Evolutionary conservation across 2,329 filamentous ascomycete species (phyloP), one percentile per base, ranked within the genome.

Genomic region (Claviceps quebecensis): DNA sequence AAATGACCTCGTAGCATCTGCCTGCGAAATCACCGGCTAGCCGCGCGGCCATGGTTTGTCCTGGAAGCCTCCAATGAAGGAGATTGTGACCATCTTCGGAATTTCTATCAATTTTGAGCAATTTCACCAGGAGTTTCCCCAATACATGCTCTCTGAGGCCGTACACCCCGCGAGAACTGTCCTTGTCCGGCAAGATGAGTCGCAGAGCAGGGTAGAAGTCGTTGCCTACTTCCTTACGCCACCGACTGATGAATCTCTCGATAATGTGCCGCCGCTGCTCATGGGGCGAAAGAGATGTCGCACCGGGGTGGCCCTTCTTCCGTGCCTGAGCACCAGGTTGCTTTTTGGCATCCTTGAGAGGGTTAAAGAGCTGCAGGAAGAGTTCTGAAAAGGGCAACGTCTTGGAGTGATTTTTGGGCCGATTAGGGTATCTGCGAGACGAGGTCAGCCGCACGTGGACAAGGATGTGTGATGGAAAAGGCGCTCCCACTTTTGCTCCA

Each of bases 121-220:
- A 77, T 63, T 89, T 91, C 53, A 96, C 86, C n/a, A 97, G 73
- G 19, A 97, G 70, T 63, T 89, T 95, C 9, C 84, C 91, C 54
- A 98, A 89, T 5, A 83, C 80, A 63, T 85, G 90, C 70, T 98
- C 93, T 63, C 97, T 97, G 41, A 98, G 73, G 1, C 91, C 88
- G 61, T 97, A 98, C 72, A 95, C 89, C 17, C 86, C 85, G 47
- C 93, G 80, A 61, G 97, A 89, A 40, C 89, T 81, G 62, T 98
- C 93, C 63, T 95, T 94, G 60, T 94, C 88, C 0, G 91, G 90
- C 3, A 96, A 75, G 52, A 97, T 95, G 46, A 98, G 77, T 19
- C 93, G 83, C 66, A 98, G 78, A 1, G 88, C 91, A 0, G 93
- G 93, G 63, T 93, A 97, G 60, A 98, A 87, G 66, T 98, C 93